A percentile compares a stretch with the other conserved stretches of the same genome.
phyloP scores from a whole-genome alignment of 2,329 filamentous ascomycete genomes.

The Talaromyces funiculosus region DNA sequence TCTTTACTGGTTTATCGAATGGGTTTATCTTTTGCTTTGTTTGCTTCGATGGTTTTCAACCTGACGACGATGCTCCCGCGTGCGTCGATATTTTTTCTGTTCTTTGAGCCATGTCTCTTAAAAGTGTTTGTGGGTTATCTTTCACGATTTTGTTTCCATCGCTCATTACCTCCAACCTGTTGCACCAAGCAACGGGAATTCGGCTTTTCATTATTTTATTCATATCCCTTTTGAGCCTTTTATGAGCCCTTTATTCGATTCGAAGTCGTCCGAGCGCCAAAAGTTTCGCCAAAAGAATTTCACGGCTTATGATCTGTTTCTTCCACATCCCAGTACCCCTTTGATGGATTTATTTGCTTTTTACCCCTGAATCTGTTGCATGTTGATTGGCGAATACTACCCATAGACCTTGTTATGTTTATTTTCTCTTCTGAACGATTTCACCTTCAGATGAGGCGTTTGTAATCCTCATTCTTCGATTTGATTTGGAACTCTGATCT shows the following conservation, averaged over 20 bases:
- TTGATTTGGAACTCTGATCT: not conserved
- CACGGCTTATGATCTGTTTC: slow-evolving; percentile 18
- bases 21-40: slow-evolving; percentile 25
- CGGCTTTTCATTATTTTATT: not conserved
- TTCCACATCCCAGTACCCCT: slow-evolving; percentile 11
- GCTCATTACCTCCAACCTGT: not conserved
- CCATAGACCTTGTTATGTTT: slow-evolving; percentile 30
- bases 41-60: slow-evolving; percentile 13
- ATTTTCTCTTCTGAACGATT: slow-evolving; percentile 29
- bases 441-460: slow-evolving; percentile 17
- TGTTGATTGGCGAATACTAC: slow-evolving; percentile 26
- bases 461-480: slow-evolving; percentile 9
- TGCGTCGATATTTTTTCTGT: not conserved
- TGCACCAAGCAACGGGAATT: not conserved
- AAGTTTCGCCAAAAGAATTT: slow-evolving; percentile 15
- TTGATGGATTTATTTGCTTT: slow-evolving; percentile 17
- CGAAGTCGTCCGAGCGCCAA: slow-evolving; percentile 14
- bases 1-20: slow-evolving; percentile 27
- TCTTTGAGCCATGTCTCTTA: slow-evolving; percentile 7
- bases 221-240: not conserved
- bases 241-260: slow-evolving; percentile 6
- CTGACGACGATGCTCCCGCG: not conserved
- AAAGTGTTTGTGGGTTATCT: slow-evolving; percentile 9
- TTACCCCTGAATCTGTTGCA: slow-evolving; percentile 29
- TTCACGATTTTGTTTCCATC: slow-evolving; percentile 20